Evolutionary conservation across 2,329 filamentous ascomycete genomes (phyloP).

Genomic region (Drechslerella stenobrocha): DNA sequence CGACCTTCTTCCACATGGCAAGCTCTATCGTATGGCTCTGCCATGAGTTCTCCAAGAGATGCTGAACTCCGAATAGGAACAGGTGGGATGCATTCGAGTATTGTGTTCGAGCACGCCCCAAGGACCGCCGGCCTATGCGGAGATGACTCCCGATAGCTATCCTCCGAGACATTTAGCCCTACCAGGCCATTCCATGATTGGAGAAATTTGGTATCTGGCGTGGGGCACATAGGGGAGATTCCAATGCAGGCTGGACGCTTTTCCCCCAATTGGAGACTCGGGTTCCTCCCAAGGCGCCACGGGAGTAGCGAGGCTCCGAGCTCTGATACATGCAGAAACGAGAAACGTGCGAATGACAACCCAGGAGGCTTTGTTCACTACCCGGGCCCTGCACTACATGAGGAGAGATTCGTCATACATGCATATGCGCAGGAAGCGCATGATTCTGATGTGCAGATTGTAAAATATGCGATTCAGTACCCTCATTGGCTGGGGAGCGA

Average conservation of each 20-base stretch:
- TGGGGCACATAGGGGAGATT: neutral
- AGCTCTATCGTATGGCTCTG: too few species aligned
- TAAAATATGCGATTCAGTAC: neutral
- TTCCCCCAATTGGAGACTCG: neutral
- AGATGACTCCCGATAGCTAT: neutral
- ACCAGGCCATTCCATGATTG: neutral
- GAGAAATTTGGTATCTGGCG: neutral
- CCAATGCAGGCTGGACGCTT: neutral
- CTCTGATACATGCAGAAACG: conserved; percentile 1
- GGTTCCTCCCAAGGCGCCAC: neutral
- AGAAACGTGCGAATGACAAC: neutral
- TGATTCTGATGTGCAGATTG: neutral
- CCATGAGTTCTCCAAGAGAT: too few species aligned
- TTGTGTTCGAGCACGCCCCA: too few species aligned
- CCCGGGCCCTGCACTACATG: too few species aligned
- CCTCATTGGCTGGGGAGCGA: neutral
- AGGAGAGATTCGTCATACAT: neutral
- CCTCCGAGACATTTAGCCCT: neutral
- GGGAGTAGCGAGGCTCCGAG: neutral
- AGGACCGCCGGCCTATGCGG: neutral
- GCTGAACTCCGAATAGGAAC: too few species aligned
- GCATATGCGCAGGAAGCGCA: neutral
- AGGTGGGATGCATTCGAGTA: too few species aligned
- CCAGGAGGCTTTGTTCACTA: too few species aligned
- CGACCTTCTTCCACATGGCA: too few species aligned